Evolutionary conservation across 2,329 filamentous ascomycete species (phyloP), one percentile per base, ranked within the genome.

Genomic region (Trichoderma gracile): DNA sequence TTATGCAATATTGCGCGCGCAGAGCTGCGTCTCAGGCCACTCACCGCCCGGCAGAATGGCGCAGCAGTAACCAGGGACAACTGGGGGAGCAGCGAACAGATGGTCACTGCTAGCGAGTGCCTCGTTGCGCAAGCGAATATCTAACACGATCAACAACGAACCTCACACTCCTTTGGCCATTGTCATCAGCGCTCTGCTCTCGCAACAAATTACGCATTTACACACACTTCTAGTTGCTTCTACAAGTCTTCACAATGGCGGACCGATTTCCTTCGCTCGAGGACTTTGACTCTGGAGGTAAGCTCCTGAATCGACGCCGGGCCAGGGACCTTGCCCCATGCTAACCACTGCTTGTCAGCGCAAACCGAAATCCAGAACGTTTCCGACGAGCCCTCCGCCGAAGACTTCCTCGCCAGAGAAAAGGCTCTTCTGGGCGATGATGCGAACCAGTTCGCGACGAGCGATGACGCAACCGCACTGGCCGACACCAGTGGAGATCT

Each of bases 391-490:
- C 81, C 85, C 33, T 88, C 89, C 38, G 82, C 86, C 67, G 88
- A 92, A 73, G 92, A 97, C 78, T 98, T 99, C 77, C 86, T 98
- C 55, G 88, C 91, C 68, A 91, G 94, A 70, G 95, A 99, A 81
- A 92, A 93, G 74, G 95, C 93, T 67, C 79, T 89, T 19, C 87
- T 99, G 8, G 95, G 95, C 69, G 95, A 97, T 68, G 95, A 98
- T 77, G 95, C 95, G 66, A 86, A 93, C 72, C 91, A 93, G 80
- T 99, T 99, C 77, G 84, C 89, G 68, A 90, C 91, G 38, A 84
- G 87, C 67, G 87, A 89, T 73, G 92, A 96, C 75, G 81, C 84
- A 65, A 83, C 84, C 64, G 86, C 86, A 46, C 83, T 87, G 62
- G 84, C 83, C 68, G 87, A 89, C 71, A 81, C 86, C 69, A 84